Evolutionary conservation across 2,329 filamentous ascomycete species (phyloP).

Genomic region (Zopfia rhizophila): DNA sequence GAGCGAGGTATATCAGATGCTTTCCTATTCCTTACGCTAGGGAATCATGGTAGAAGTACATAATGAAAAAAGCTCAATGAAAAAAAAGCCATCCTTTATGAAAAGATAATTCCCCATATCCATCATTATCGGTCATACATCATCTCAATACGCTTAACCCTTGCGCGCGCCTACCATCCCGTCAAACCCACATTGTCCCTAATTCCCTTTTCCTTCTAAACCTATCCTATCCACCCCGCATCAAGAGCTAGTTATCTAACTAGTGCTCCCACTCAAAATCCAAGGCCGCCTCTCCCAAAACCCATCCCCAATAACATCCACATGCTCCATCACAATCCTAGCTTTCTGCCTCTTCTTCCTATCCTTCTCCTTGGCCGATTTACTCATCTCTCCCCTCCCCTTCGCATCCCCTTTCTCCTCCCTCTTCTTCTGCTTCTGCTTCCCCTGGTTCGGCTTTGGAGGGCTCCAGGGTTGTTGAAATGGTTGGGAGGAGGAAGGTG

Average conservation of each 20-base stretch:
- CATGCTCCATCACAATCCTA: conserved; percentile 80
- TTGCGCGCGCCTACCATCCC: too few species aligned
- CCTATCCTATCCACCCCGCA: conserved; percentile 26
- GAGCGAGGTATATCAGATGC: too few species aligned
- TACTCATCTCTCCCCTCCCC: conserved; percentile 66
- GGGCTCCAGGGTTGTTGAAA: not conserved
- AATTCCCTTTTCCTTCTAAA: not conserved
- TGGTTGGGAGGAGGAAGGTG: conserved; percentile 11
- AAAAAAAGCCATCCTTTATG: too few species aligned
- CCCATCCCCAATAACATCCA: conserved; percentile 94
- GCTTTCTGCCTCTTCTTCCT: conserved; percentile 84
- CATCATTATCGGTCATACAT: too few species aligned
- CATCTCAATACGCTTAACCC: too few species aligned
- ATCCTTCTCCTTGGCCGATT: conserved; percentile 84
- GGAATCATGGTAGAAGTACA: too few species aligned
- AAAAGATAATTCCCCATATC: too few species aligned
- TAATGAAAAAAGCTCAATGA: too few species aligned
- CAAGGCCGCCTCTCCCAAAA: conserved; percentile 93
- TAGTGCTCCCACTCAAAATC: conserved; percentile 61
- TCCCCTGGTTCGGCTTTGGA: conserved; percentile 29
- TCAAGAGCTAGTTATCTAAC: too few species aligned
- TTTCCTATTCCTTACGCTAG: too few species aligned
- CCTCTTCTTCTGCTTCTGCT: conserved; percentile 43
- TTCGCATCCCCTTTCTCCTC: conserved; percentile 7
- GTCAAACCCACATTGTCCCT: conserved; percentile 1